Conservation (phyloP, 2,329 filamentous ascomycete genomes). For the Neonectria faginata region DNA sequence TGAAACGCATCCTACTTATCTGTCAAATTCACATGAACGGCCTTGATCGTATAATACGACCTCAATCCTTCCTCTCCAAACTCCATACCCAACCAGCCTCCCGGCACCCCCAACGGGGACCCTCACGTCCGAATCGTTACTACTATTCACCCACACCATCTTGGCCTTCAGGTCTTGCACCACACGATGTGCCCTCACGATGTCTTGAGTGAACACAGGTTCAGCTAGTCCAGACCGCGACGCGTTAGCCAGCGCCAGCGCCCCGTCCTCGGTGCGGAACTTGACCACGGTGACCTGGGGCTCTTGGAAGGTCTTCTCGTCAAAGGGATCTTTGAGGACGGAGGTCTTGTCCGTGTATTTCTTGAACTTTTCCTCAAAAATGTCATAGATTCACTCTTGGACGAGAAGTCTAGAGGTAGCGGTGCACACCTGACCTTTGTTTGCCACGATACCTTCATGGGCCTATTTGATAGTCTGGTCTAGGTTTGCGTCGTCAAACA, state of each 20-base stretch:
- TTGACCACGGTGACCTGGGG: constrained; percentile 66
- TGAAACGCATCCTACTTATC: constrained; percentile 7
- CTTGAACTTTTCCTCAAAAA: constrained; percentile 72
- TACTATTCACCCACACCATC: constrained; percentile 57
- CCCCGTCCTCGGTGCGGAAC: constrained; percentile 48
- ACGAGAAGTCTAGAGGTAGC: constrained; percentile 70
- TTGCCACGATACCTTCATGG: constrained; percentile 60
- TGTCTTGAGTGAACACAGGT: constrained; percentile 66
- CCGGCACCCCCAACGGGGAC: constrained; percentile 50
- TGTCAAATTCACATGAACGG: constrained; percentile 48
- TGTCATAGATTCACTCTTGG: constrained; percentile 67
- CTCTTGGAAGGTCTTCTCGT: constrained; percentile 72
- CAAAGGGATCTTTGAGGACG: constrained; percentile 75
- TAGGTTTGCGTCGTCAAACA: constrained; percentile 72
- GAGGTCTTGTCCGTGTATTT: constrained; percentile 65
- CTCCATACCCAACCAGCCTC: constrained; percentile 49
- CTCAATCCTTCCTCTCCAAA: constrained; percentile 47
- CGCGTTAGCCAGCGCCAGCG: constrained; percentile 49
- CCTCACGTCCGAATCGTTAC: constrained; percentile 48
- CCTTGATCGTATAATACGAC: constrained; percentile 46
- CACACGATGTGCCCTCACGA: constrained; percentile 54
- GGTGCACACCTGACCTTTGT: constrained; percentile 71
- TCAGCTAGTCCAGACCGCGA: constrained; percentile 66
- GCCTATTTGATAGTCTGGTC: constrained; percentile 69
- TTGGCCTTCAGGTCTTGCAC: constrained; percentile 66